phyloP scores from a whole-genome alignment of 169 alveolate species.

The Plasmodium chabaudi region DNA sequence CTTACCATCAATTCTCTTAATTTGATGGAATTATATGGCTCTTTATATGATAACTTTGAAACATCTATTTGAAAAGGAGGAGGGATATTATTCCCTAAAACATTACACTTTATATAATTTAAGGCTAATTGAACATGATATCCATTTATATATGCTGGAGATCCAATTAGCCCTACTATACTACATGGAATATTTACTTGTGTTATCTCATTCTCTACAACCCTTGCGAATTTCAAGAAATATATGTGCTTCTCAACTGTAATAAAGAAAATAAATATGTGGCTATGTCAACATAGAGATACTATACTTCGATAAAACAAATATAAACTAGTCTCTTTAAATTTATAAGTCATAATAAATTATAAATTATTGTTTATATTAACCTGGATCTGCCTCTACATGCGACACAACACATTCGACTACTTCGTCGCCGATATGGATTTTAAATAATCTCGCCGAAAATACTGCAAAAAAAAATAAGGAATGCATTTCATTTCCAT shows the following conservation, averaged over 20 bases:
- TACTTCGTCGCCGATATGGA: slow-evolving; percentile 71
- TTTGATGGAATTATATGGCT: slow-evolving; percentile 86
- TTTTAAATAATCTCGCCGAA: slow-evolving; percentile 85
- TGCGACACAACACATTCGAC: slow-evolving; percentile 85
- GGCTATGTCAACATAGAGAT: neutral
- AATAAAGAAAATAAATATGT: neutral
- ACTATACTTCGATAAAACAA: neutral
- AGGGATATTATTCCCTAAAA: slow-evolving; percentile 86
- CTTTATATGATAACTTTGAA: slow-evolving; percentile 84
- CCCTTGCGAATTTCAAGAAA: slow-evolving; percentile 86
- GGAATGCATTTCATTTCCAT: neutral
- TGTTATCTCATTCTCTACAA: slow-evolving; percentile 84
- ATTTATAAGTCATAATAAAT: neutral
- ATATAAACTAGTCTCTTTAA: too few species aligned
- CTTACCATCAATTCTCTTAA: slow-evolving; percentile 82
- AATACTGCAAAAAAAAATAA: slow-evolving; percentile 71
- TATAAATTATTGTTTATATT: neutral
- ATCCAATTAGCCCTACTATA: slow-evolving; percentile 88
- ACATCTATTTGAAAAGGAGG: slow-evolving; percentile 90
- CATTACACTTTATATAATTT: slow-evolving; percentile 88
- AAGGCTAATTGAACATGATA: slow-evolving; percentile 88
- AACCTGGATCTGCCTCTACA: slow-evolving; percentile 86
- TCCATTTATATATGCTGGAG: slow-evolving; percentile 90
- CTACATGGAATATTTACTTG: slow-evolving; percentile 87
- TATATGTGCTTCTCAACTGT: slow-evolving; percentile 84